Conservation (phyloP, 176 grass and related monocot genomes). For the Musa acuminata region DNA sequence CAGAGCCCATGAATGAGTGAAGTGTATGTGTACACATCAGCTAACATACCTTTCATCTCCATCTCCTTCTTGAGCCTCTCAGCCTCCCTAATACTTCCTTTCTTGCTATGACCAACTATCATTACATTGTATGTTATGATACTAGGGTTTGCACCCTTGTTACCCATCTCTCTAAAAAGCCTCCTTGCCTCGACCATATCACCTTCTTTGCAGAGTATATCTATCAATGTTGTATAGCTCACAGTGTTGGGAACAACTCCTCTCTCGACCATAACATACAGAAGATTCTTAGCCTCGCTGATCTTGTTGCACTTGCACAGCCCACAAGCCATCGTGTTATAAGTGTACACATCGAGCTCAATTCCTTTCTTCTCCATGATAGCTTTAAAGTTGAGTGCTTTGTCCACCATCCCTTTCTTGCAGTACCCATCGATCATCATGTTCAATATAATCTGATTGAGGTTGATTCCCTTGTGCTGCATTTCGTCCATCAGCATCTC, state of each 20-base stretch:
- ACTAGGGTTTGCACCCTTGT: slow-evolving; percentile 35
- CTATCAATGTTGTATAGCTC: slow-evolving; percentile 61
- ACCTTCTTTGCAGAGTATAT: slow-evolving; percentile 70
- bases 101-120: slow-evolving; percentile 76
- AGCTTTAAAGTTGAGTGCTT: slow-evolving; percentile 44
- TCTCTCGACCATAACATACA: slow-evolving; percentile 61
- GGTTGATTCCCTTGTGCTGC: slow-evolving; percentile 42
- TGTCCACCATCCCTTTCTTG: slow-evolving; percentile 42
- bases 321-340: slow-evolving; percentile 56
- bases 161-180: slow-evolving; percentile 59
- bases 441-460: slow-evolving; percentile 72
- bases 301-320: slow-evolving; percentile 44
- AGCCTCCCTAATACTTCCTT: slow-evolving; percentile 57
- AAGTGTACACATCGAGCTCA: slow-evolving; percentile 58
- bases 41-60: slow-evolving; percentile 76
- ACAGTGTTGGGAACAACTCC: slow-evolving; percentile 45
- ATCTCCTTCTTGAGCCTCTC: slow-evolving; percentile 73
- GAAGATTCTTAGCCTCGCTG: slow-evolving; percentile 54
- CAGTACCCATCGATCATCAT: slow-evolving; percentile 74
- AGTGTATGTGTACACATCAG: slow-evolving; percentile 68
- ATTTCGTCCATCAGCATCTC: slow-evolving; percentile 60
- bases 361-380: slow-evolving; percentile 66
- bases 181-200: slow-evolving; percentile 77
- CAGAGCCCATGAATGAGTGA: slow-evolving; percentile 71
- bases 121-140: slow-evolving; percentile 70